phyloP scores from a whole-genome alignment of 495 filamentous ascomycete genomes.

The Xylaria castorea region DNA sequence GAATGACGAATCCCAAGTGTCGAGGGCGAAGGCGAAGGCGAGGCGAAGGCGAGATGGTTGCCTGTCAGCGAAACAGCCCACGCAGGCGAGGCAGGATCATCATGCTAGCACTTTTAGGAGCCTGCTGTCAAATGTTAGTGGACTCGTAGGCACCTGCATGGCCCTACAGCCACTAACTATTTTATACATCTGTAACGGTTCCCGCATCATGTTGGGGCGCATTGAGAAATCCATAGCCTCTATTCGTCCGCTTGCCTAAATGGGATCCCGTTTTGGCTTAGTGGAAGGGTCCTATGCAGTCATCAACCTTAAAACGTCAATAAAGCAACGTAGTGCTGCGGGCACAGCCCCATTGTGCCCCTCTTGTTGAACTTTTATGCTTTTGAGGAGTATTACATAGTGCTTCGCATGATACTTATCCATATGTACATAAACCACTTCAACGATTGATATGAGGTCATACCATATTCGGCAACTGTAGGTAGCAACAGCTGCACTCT shows the following conservation, averaged over 20 bases:
- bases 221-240: not conserved
- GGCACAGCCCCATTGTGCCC: not conserved
- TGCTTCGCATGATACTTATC: not conserved
- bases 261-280: not conserved
- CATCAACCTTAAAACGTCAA: not conserved
- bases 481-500: not conserved
- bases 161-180: not conserved
- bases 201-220: slow-evolving; percentile 5
- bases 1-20: not conserved
- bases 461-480: not conserved
- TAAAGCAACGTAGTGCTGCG: not conserved
- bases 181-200: not conserved
- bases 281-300: not conserved
- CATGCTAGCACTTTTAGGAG: not conserved
- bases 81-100: slow-evolving; percentile 4
- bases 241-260: not conserved
- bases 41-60: slow-evolving; percentile 15
- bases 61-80: slow-evolving; percentile 15
- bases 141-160: not conserved
- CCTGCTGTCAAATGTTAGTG: not conserved
- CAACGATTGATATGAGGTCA: not conserved
- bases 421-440: not conserved
- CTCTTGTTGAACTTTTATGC: not conserved
- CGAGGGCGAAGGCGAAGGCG: not conserved
- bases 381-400: not conserved